phyloP scores from a whole-genome alignment of 2,329 filamentous ascomycete genomes.

The Calonectria hongkongensis region DNA sequence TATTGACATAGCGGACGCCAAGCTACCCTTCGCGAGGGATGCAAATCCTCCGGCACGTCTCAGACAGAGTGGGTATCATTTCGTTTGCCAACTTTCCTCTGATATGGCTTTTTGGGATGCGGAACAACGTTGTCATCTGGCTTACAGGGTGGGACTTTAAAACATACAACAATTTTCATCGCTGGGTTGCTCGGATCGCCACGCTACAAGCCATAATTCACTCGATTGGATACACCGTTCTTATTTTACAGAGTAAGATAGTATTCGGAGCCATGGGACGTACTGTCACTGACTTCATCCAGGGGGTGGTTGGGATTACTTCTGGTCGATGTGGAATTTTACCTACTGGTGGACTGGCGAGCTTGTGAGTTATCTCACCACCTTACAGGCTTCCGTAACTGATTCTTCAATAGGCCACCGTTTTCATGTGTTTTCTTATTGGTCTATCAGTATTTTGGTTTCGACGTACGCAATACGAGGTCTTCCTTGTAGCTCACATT shows the following conservation, averaged over 20 bases:
- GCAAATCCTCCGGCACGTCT: slow-evolving; percentile 5
- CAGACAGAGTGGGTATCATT: slow-evolving; percentile 27
- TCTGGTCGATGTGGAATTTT: background rate
- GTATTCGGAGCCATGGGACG: background rate
- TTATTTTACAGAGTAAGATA: slow-evolving; percentile 19
- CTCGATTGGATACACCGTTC: slow-evolving; percentile 47
- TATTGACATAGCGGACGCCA: background rate
- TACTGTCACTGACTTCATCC: background rate
- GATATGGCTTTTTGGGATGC: slow-evolving; percentile 76
- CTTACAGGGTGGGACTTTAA: slow-evolving; percentile 78
- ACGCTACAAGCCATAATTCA: slow-evolving; percentile 76
- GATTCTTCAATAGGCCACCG: background rate
- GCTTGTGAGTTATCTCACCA: background rate
- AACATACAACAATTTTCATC: slow-evolving; percentile 78
- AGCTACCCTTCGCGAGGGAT: background rate
- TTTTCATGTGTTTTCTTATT: slow-evolving; percentile 12
- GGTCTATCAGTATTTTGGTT: slow-evolving; percentile 3
- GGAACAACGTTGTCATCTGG: slow-evolving; percentile 78
- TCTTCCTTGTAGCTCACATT: slow-evolving; percentile 9
- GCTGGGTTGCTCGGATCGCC: slow-evolving; percentile 75
- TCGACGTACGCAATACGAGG: slow-evolving; percentile 1
- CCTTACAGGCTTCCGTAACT: background rate
- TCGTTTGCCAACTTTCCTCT: slow-evolving; percentile 64
- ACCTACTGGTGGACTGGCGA: background rate
- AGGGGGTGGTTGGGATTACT: slow-evolving; percentile 7